Evolutionary conservation across 2,329 filamentous ascomycete genomes (phyloP).

Genomic region (Claviceps paspali): DNA sequence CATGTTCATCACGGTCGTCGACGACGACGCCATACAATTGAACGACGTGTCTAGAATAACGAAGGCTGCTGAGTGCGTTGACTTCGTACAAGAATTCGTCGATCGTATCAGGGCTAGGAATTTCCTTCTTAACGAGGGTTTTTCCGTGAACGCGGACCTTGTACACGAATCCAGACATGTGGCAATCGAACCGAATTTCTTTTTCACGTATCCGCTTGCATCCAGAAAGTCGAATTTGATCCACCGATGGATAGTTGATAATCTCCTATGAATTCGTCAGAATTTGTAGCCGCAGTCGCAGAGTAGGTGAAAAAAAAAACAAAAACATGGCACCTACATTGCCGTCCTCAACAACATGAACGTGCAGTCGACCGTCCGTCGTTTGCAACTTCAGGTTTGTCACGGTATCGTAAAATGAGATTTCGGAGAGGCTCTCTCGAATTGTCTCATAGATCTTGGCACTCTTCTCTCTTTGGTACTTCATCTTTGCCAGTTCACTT

Average conservation of each 20-base stretch:
- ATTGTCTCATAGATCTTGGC: constrained; percentile 89
- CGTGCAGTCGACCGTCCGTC: constrained; percentile 71
- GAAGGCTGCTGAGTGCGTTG: constrained; percentile 74
- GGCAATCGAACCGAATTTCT: constrained; percentile 70
- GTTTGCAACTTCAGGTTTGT: constrained; percentile 93
- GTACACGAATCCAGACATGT: constrained; percentile 95
- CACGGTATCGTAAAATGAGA: constrained; percentile 90
- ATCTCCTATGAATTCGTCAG: constrained; percentile 45
- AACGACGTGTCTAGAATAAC: constrained; percentile 62
- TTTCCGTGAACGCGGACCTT: constrained; percentile 59
- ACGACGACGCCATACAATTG: constrained; percentile 77
- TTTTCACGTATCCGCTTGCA: constrained; percentile 54
- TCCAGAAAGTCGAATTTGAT: constrained; percentile 57
- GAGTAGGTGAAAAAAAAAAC: not conserved
- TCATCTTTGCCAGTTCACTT: constrained; percentile 59
- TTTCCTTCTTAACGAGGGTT: constrained; percentile 90
- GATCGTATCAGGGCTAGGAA: constrained; percentile 85
- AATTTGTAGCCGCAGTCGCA: not conserved
- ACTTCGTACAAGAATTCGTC: constrained; percentile 97
- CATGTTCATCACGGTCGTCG: constrained; percentile 66
- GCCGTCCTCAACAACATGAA: constrained; percentile 94
- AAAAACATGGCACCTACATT: constrained; percentile 41
- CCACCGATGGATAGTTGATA: constrained; percentile 65
- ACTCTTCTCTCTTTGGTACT: constrained; percentile 83
- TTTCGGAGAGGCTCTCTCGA: constrained; percentile 78